Evolutionary conservation across 2,329 filamentous ascomycete species (phyloP).

Genomic region (Cytospora chrysosperma): DNA sequence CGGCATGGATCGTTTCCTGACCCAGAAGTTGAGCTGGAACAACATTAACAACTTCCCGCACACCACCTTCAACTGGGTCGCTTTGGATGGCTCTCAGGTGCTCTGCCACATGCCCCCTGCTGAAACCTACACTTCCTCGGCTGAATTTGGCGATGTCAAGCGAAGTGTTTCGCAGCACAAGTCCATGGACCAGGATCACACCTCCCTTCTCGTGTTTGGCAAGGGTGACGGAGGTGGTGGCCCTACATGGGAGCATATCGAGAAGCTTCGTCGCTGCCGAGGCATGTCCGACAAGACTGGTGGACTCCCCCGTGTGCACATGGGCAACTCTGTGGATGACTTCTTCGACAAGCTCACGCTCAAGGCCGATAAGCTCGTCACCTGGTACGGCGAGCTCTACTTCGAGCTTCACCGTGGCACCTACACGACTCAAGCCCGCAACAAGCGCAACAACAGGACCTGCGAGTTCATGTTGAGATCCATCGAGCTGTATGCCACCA

Average conservation of each 20-base stretch:
- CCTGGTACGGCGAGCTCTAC: constrained; percentile 98
- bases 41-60: constrained; percentile 99
- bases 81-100: constrained; percentile 92
- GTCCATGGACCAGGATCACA: constrained; percentile 88
- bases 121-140: constrained; percentile 93
- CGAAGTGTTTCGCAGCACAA: constrained; percentile 91
- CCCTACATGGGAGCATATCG: constrained; percentile 88
- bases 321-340: constrained; percentile 88
- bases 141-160: constrained; percentile 91
- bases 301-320: constrained; percentile 75
- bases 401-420: constrained; percentile 97
- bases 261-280: constrained; percentile 90
- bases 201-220: constrained; percentile 88
- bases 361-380: constrained; percentile 77
- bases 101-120: constrained; percentile 96
- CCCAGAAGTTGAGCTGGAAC: constrained; percentile 99
- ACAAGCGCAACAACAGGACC: constrained; percentile 90
- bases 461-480: constrained; percentile 83
- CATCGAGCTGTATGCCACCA: constrained; percentile 81
- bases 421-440: constrained; percentile 96
- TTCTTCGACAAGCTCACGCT: constrained; percentile 86
- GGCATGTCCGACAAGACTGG: constrained; percentile 79
- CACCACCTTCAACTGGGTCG: constrained; percentile 98
- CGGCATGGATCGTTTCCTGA: constrained; percentile 96
- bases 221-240: constrained; percentile 96